Evolutionary conservation across 2,329 filamentous ascomycete species (phyloP).

Genomic region (Colletotrichum echinochloae): DNA sequence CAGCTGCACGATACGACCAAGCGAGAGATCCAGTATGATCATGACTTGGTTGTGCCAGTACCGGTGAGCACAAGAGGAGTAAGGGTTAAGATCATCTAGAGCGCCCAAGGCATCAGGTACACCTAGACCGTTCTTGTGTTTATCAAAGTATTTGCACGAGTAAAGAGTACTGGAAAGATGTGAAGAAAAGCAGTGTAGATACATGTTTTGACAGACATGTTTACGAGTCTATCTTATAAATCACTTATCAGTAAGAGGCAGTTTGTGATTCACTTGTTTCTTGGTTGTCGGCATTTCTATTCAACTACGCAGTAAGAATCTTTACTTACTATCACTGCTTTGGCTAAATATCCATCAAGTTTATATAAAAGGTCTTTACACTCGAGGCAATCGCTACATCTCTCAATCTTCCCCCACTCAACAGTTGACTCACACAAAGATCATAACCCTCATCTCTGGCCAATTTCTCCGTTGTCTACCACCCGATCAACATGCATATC

Average conservation of each 20-base stretch:
- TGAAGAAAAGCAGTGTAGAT: too few relatives aligned
- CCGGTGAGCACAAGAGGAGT: slow-evolving; percentile 41
- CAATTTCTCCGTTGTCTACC: too few relatives aligned
- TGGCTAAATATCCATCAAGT: neutral
- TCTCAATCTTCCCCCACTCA: neutral
- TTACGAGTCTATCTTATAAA: too few relatives aligned
- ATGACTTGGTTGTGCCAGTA: slow-evolving; percentile 44
- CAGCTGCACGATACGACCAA: slow-evolving; percentile 46
- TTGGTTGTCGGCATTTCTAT: neutral
- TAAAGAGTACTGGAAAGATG: neutral
- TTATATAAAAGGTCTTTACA: neutral
- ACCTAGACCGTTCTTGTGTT: neutral
- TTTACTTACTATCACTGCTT: neutral
- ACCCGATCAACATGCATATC: neutral
- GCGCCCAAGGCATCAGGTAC: neutral
- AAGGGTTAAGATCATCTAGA: slow-evolving; percentile 15
- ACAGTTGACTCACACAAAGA: neutral
- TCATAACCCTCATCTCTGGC: neutral
- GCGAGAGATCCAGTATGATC: slow-evolving; percentile 46
- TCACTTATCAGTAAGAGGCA: too few relatives aligned
- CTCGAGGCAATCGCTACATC: neutral
- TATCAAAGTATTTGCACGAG: neutral
- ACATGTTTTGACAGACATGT: neutral
- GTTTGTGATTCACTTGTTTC: neutral
- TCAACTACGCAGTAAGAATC: too few relatives aligned